Evolutionary conservation across 495 filamentous ascomycete species (phyloP), one percentile per base, ranked within the genome.

Genomic region (Chlorociboria aeruginascens): DNA sequence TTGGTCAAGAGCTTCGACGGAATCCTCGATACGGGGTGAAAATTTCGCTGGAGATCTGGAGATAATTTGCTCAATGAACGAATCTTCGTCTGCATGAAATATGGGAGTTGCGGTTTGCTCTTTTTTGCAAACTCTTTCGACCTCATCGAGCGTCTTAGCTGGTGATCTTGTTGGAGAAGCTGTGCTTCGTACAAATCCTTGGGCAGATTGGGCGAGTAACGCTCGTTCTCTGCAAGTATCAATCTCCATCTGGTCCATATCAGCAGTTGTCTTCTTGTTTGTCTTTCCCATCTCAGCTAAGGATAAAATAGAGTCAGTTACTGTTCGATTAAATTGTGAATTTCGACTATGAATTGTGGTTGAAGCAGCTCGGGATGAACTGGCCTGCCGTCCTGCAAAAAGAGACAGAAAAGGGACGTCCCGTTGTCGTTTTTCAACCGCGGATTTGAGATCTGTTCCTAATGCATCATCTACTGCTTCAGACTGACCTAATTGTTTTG

Each of bases 1-100:
- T 42, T 70, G 70, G 58, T 86, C 82, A 13, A 85, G 67, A 36
- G 74, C 79, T 57, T 81, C 76, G 20, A 85, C 71, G 28, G 80
- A 81, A 51, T 85, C 79, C 60, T 82, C 78, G 38, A 82, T 80
- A n/a, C 74, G 72, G 28, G 70, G 69, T 10, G 71, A 48, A 0
- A 64, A 59, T 47, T 69, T 67, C 13, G 62, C 56, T 17, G 67
- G 67, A 8, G 69, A 65, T 45, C 66, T 56, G 30, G 56, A 46
- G 34, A 54, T 62, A 45, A 67, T 62, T n/a, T 65, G 56, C 32
- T 70, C 60, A 11, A 63, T 39, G 43, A 67, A 68, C n/a, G 61
- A 68, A 46, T 69, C 62, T 7, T 56, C 51, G 3, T 42, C 47
- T 25, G 17, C 40, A 36, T 45, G 46, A 42, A 38, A 25, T 8